These are phyloP conservation scores for Taiozyma onychis DNA, from an alignment of 1,139 yeast species.

Conservation along the genomic window DNA sequence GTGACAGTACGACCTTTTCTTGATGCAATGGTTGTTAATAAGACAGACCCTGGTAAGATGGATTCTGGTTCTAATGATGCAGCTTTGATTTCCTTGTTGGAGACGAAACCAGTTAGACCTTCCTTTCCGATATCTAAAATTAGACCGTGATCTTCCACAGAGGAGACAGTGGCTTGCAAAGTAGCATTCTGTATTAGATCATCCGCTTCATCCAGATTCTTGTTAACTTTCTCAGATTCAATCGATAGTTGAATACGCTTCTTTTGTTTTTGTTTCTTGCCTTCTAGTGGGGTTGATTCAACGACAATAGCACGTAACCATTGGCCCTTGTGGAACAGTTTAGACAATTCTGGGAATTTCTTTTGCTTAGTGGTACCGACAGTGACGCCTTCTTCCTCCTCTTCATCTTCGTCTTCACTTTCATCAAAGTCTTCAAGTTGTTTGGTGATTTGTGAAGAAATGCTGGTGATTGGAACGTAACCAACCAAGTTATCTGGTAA, in stretches of 20 bases:
- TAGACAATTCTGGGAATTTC: constrained; percentile 50
- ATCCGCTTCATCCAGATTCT: constrained; percentile 43
- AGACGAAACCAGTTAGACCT: constrained; percentile 62
- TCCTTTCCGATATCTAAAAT: constrained; percentile 65
- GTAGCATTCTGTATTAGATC: constrained; percentile 55
- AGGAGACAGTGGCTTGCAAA: constrained; percentile 70
- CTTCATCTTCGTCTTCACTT: constrained; percentile 40
- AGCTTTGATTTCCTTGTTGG: constrained; percentile 52
- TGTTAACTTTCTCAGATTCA: constrained; percentile 72
- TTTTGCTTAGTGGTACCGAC: constrained; percentile 28
- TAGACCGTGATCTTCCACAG: constrained; percentile 90
- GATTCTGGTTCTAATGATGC: constrained; percentile 26
- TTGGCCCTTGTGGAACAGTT: constrained; percentile 65
- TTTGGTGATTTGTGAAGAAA: constrained; percentile 58
- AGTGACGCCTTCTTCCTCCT: constrained; percentile 30
- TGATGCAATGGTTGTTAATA: constrained; percentile 44
- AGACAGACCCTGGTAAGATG: constrained; percentile 39
- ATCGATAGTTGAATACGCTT: constrained; percentile 68
- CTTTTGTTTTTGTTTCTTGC: constrained; percentile 29
- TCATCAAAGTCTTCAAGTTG: constrained; percentile 51
- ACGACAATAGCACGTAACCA: constrained; percentile 80
- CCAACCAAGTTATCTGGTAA: constrained; percentile 85
- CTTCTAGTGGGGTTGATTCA: constrained; percentile 34
- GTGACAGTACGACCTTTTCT: constrained; percentile 57
- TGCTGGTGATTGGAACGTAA: constrained; percentile 68